Evolutionary conservation across 768 basidiomycete genomes (phyloP), one percentile per base, ranked within the genome.

Genomic region (Tylopilus intermedius): DNA sequence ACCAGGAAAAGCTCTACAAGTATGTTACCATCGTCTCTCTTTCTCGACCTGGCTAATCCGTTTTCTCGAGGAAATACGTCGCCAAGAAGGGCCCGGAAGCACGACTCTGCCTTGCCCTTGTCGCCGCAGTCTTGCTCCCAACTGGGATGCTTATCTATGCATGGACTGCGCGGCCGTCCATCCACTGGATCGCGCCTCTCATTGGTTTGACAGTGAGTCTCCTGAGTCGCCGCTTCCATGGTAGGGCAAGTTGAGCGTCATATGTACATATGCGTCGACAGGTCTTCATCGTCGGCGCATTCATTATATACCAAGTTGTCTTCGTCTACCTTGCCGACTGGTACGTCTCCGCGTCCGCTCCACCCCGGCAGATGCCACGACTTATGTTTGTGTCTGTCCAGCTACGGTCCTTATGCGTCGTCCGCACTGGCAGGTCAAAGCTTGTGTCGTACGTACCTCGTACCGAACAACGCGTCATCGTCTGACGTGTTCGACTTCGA

Each of bases 91-190:
- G 76, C 0, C 77, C 71, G 5, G 85, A 88, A 68, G 84, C 86
- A 6, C 76, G 86, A 11, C 69, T 88, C 22, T 83, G 78, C 54
- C 66, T 72, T 21, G 76, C 83, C 10, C 83, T 83, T 58, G 63
- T 75, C 32, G 82, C 80, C 0, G 78, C 75, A 0, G 40, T 84
- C 39, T 59, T 81, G 11, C 71, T 84, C 43, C 84, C 85, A 0
- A 55, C 66, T 0, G 79, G 78, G n/a, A 82, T 86, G 77, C 79
- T 88, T 67, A 80, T 88, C 27, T 90, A 83, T 58, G 86, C 83
- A 0, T 88, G 85, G 81, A 81, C 83, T 3, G 78, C 81, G 11
- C 79, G 73, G 54, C 51, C 75, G 0, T 59, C 57, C 13, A 72
- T 88, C 3, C 77, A 75, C 50, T 90, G 88, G 87, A 79, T 84